Evolutionary conservation across 1,284 basidiomycete species (phyloP).

Genomic region (Sanghuangporus baumii): DNA sequence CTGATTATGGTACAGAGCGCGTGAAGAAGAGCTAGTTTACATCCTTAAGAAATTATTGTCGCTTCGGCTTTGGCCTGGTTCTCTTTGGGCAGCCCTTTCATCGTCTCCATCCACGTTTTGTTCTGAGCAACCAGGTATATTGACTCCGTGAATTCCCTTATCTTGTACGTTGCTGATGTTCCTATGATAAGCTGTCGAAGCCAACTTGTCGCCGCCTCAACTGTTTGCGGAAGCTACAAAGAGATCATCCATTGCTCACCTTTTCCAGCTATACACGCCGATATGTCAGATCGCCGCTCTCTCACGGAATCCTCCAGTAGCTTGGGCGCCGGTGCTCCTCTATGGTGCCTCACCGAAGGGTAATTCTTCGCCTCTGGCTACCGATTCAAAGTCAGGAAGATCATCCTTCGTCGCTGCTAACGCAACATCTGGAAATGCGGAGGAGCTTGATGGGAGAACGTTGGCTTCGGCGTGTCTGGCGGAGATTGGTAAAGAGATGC

Average conservation of each 20-base stretch:
- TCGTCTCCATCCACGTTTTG: constrained; percentile 52
- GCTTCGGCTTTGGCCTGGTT: constrained; percentile 65
- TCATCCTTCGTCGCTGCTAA: constrained; percentile 8
- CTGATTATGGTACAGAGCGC: constrained; percentile 42
- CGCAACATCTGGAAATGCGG: constrained; percentile 23
- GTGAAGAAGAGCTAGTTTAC: constrained; percentile 88
- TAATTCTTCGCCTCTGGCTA: constrained; percentile 19
- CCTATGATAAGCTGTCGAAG: constrained; percentile 35
- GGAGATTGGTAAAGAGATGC: constrained; percentile 66
- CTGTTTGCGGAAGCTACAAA: constrained; percentile 64
- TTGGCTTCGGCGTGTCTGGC: constrained; percentile 68
- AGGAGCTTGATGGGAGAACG: constrained; percentile 59
- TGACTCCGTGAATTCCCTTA: neutral
- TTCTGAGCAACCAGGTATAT: constrained; percentile 46
- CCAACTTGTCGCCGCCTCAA: constrained; percentile 38
- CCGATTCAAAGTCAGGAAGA: neutral
- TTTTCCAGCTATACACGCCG: constrained; percentile 80
- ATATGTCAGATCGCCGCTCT: constrained; percentile 75
- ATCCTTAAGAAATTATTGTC: constrained; percentile 72
- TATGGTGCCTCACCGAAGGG: neutral
- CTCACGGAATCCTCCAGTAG: constrained; percentile 56
- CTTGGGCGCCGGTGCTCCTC: constrained; percentile 46
- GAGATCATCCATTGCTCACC: constrained; percentile 69
- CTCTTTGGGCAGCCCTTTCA: constrained; percentile 70
- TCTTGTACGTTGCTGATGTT: neutral